A percentile compares a stretch with the other conserved stretches of the same genome.
These are phyloP conservation scores for Uncinocarpus reesii DNA, from an alignment of 2,329 filamentous ascomycete species.

Conservation along the genomic window DNA sequence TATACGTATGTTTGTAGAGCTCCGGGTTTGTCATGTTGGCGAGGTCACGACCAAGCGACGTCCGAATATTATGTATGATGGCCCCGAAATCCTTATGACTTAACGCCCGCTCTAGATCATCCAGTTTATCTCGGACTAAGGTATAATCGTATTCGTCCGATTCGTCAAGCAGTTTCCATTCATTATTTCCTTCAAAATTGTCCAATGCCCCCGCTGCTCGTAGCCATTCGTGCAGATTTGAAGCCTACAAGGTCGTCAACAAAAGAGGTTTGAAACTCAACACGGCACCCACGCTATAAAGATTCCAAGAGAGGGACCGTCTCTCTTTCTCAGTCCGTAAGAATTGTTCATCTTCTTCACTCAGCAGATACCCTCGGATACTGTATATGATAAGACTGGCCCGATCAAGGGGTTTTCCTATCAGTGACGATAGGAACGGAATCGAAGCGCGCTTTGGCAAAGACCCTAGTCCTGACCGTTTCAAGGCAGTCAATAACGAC, in stretches of 20 bases:
- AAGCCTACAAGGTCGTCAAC: slow-evolving; percentile 13
- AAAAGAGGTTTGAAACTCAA: not conserved
- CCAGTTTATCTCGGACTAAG: slow-evolving; percentile 59
- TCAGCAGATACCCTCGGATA: not conserved
- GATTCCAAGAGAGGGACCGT: not conserved
- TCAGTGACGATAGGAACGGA: slow-evolving; percentile 1
- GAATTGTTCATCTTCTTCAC: not conserved
- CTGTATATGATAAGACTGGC: not conserved
- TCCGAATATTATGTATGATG: slow-evolving; percentile 75
- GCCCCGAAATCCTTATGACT: slow-evolving; percentile 58
- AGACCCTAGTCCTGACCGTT: not conserved
- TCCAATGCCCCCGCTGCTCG: slow-evolving; percentile 68
- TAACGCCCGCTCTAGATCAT: slow-evolving; percentile 64
- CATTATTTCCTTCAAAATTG: slow-evolving; percentile 64
- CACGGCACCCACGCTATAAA: not conserved
- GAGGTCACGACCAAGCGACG: slow-evolving; percentile 66
- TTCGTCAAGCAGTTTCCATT: slow-evolving; percentile 63
- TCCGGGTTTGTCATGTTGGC: slow-evolving; percentile 76
- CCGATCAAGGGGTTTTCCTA: not conserved
- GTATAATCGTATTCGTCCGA: slow-evolving; percentile 61
- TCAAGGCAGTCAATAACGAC: not conserved
- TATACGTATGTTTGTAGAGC: slow-evolving; percentile 72
- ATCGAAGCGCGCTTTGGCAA: slow-evolving; percentile 1
- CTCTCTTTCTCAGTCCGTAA: not conserved
- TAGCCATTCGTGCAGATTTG: slow-evolving; percentile 59